Evolutionary conservation across 1,284 basidiomycete genomes (phyloP), one percentile per base, ranked within the genome.

Genomic region (Meripilus lineatus): DNA sequence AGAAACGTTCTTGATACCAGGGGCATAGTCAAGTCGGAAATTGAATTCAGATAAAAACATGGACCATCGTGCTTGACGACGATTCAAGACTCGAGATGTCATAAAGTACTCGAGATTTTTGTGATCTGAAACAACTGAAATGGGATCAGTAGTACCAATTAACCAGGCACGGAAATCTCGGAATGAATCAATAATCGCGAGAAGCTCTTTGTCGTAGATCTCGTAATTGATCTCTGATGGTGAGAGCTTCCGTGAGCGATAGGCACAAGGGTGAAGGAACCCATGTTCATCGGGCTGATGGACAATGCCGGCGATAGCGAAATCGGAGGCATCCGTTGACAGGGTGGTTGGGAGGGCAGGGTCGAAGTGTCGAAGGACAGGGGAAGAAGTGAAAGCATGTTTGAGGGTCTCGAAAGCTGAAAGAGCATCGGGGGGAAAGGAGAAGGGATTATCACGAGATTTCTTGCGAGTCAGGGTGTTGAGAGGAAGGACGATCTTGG

Each of bases 41-140:
- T 44, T 34, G n/a, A 18, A 24, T 30, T 45, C 49, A 3, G 65
- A 57, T 5, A 77, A 56, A 28, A 62, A 58, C 50, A 67, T 60
- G 3, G 60, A 50, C 70, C 71, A 74, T 14, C 63, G 57, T 1
- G 63, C 66, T 53, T 75, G 72, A 1, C 63, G 55, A 14, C 63
- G 56, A 42, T 62, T 69, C 3, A 74, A 58, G 24, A 57, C 38
- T 2, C 55, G 49, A 38, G 62, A 49, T 20, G 52, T 42, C 55
- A 58, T 61, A 34, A 66, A 69, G 52, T 67, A 67, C 41, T 60
- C 55, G 22, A 68, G 61, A 45, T 69, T 69, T 42, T 61, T 61
- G 49, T 69, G 65, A 45, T 69, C 62, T n/a, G 52, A 53, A 15
- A 61, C 46, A 20, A 65, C 55, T 2, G 50, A 48, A 37, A 67